These are phyloP conservation scores for Lachnellula arida DNA, from an alignment of 2,329 filamentous ascomycete genomes.

Conservation along the genomic window DNA sequence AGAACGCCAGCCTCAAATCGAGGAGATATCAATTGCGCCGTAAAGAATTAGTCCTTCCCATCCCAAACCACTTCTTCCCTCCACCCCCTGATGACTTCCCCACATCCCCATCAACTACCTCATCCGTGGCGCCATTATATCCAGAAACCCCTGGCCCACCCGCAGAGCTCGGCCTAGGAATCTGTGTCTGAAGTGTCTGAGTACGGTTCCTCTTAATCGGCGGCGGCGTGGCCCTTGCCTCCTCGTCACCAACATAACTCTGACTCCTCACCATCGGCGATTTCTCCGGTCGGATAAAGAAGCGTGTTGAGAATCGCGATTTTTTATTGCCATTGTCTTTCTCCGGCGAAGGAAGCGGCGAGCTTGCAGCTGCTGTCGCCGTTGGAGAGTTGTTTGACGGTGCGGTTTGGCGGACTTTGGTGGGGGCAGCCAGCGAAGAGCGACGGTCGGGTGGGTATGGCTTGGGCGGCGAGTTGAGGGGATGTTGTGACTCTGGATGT, in stretches of 20 bases:
- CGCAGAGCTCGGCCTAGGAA: slow-evolving; percentile 17
- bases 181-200: neutral
- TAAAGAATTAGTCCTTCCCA: neutral
- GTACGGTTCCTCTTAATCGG: slow-evolving; percentile 22
- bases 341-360: slow-evolving; percentile 3
- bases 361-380: neutral
- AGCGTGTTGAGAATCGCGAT: neutral
- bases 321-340: neutral
- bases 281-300: neutral
- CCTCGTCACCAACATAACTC: neutral
- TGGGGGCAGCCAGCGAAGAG: slow-evolving; percentile 24
- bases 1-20: neutral
- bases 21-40: neutral
- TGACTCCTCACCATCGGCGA: slow-evolving; percentile 1
- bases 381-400: neutral
- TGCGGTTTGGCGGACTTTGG: slow-evolving; percentile 20
- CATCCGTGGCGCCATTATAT: neutral
- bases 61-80: slow-evolving; percentile 10
- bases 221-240: slow-evolving; percentile 26
- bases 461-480: slow-evolving; percentile 7
- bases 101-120: neutral
- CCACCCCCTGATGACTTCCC: neutral
- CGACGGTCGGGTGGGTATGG: slow-evolving; percentile 25
- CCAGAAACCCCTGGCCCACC: slow-evolving; percentile 2
- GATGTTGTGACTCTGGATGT: slow-evolving; percentile 14